Percentiles rank a stretch among this genome's conserved stretches.
These are phyloP conservation scores for Paramecium octaurelia DNA, from an alignment of 73 alveolate species.

Conservation along the genomic window DNA sequence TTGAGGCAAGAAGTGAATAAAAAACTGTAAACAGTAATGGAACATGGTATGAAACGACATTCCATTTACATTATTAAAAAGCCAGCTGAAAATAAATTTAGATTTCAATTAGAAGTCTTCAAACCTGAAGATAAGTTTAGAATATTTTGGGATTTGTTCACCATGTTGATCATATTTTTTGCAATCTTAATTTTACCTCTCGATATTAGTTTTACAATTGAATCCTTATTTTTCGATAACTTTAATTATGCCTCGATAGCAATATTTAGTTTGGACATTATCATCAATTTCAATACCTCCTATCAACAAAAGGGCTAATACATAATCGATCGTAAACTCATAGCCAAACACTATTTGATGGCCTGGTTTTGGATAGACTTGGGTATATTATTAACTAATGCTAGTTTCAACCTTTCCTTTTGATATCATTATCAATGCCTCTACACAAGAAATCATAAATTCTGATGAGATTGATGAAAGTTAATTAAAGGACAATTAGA, in stretches of 20 bases:
- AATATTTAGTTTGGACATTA: constrained; percentile 6
- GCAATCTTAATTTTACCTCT: constrained; percentile 26
- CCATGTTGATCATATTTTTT: constrained; percentile 12
- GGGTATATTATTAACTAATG: background rate
- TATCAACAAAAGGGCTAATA: background rate
- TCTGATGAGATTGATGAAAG: background rate
- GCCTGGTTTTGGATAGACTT: constrained; percentile 78
- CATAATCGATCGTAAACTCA: background rate
- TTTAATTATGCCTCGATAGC: constrained; percentile 12
- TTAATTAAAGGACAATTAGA: background rate
- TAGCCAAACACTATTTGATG: constrained; percentile 52
- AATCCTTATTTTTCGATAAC: background rate
- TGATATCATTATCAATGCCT: constrained; percentile 58
- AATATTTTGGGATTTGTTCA: constrained; percentile 24
- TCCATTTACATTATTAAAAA: background rate
- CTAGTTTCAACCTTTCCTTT: constrained; percentile 73
- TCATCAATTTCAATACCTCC: constrained; percentile 11
- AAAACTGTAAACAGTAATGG: background rate
- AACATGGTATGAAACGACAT: background rate
- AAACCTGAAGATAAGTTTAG: constrained; percentile 46
- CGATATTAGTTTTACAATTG: constrained; percentile 9
- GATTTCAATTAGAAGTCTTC: background rate
- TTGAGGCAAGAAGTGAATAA: background rate
- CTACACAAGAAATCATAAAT: background rate
- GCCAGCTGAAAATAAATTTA: background rate